Conservation (phyloP, 768 basidiomycete genomes). For the Melanogaster broomeanus region DNA sequence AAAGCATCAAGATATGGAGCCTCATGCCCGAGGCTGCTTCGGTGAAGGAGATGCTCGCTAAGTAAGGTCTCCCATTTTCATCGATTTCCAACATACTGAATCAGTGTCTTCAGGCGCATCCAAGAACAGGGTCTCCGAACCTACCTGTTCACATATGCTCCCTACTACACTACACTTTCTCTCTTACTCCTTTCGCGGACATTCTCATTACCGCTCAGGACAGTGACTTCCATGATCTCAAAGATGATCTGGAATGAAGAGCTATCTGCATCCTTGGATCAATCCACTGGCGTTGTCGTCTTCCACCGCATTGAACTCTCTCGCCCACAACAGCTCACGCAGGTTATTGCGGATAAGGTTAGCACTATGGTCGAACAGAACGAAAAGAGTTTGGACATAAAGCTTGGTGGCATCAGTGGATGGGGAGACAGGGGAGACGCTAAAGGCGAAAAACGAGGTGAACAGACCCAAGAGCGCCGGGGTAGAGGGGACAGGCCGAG, state of each 20-base stretch:
- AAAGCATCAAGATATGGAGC: slow-evolving; percentile 97
- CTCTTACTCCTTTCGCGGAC: slow-evolving; percentile 84
- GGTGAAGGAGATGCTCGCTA: slow-evolving; percentile 94
- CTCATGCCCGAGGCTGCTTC: slow-evolving; percentile 86
- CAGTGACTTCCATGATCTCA: slow-evolving; percentile 82
- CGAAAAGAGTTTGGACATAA: slow-evolving; percentile 84
- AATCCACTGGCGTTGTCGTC: slow-evolving; percentile 84
- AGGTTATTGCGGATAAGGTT: slow-evolving; percentile 86
- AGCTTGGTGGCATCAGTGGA: slow-evolving; percentile 65
- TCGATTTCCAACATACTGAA: slow-evolving; percentile 1
- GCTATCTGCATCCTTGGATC: slow-evolving; percentile 89
- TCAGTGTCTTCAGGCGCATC: slow-evolving; percentile 68
- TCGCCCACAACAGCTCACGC: slow-evolving; percentile 87
- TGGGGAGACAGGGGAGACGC: slow-evolving; percentile 52
- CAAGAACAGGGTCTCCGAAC: slow-evolving; percentile 97
- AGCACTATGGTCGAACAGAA: slow-evolving; percentile 86
- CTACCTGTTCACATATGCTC: slow-evolving; percentile 94
- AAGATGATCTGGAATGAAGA: slow-evolving; percentile 99
- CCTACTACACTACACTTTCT: slow-evolving; percentile 90
- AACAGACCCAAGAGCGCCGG: slow-evolving; percentile 75
- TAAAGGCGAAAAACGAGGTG: slow-evolving; percentile 79
- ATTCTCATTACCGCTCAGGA: slow-evolving; percentile 78
- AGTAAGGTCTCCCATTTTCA: slow-evolving; percentile 49
- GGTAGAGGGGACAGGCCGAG: slow-evolving; percentile 66
- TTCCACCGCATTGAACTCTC: slow-evolving; percentile 92